Evolutionary conservation across 2,329 filamentous ascomycete species (phyloP).

Genomic region (Botrytis fragariae): DNA sequence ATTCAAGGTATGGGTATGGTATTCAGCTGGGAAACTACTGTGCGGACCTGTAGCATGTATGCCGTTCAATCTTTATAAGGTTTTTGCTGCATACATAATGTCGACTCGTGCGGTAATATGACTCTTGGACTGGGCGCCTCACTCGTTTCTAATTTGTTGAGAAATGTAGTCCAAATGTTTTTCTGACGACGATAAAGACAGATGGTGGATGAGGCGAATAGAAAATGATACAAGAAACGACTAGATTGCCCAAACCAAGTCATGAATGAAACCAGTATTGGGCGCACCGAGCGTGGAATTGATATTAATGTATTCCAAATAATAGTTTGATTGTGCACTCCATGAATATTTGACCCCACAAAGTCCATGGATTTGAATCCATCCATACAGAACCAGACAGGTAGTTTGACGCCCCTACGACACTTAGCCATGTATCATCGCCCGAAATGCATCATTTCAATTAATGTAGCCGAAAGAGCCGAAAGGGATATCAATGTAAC

Average conservation of each 20-base stretch:
- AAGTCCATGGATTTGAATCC: neutral
- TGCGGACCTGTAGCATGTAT: neutral
- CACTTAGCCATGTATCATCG: neutral
- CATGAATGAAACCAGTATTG: neutral
- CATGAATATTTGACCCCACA: neutral
- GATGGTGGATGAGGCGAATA: neutral
- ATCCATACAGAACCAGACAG: neutral
- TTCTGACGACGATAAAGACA: neutral
- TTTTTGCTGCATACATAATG: neutral
- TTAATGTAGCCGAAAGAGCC: constrained; percentile 9
- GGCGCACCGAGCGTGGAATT: neutral
- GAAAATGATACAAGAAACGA: neutral
- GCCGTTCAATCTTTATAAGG: neutral
- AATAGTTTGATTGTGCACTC: neutral
- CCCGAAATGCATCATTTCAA: neutral
- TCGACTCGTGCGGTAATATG: neutral
- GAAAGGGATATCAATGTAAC: neutral
- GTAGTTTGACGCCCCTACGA: neutral
- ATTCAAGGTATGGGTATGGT: neutral
- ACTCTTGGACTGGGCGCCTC: neutral
- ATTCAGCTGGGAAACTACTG: neutral
- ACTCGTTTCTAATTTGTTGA: neutral
- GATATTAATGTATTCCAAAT: neutral
- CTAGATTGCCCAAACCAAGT: neutral
- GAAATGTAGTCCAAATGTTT: neutral